phyloP scores from a whole-genome alignment of 257 asterid genomes.

The Fraxinus quadrangulata region DNA sequence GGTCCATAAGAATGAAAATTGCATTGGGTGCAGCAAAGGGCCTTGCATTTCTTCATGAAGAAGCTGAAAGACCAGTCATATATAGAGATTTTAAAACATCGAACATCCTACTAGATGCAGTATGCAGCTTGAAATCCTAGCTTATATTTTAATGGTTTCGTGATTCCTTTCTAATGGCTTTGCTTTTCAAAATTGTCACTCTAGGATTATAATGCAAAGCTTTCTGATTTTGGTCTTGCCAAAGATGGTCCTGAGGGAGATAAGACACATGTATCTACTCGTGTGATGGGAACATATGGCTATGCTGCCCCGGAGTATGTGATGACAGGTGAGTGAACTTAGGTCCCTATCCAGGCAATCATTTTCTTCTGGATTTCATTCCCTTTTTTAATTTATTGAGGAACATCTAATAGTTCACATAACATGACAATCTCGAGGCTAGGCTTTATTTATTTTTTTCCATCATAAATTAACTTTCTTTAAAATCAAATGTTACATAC shows the following conservation, averaged over 20 bases:
- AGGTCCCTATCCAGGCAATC: too few species aligned
- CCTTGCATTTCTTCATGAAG: slow-evolving; percentile 85
- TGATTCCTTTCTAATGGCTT: slow-evolving; percentile 24
- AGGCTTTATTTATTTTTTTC: too few species aligned
- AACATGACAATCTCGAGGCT: too few species aligned
- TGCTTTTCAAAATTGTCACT: slow-evolving; percentile 18
- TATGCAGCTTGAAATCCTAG: slow-evolving; percentile 34
- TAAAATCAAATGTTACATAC: too few species aligned
- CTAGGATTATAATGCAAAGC: slow-evolving; percentile 81
- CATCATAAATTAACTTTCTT: too few species aligned
- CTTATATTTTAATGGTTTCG: not conserved
- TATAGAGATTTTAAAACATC: slow-evolving; percentile 77
- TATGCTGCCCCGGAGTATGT: slow-evolving; percentile 88
- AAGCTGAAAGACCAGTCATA: slow-evolving; percentile 73
- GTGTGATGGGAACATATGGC: slow-evolving; percentile 91
- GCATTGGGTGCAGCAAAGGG: slow-evolving; percentile 80
- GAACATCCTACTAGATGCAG: slow-evolving; percentile 66
- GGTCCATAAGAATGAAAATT: slow-evolving; percentile 72
- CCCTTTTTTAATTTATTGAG: not conserved
- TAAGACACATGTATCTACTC: slow-evolving; percentile 79
- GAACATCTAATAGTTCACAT: not conserved
- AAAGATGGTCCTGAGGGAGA: slow-evolving; percentile 85
- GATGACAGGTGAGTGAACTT: slow-evolving; percentile 54
- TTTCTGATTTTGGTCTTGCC: slow-evolving; percentile 89
- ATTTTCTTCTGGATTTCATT: not conserved